Evolutionary conservation across 2,329 filamentous ascomycete genomes (phyloP).

Genomic region (Diplodia mutila): DNA sequence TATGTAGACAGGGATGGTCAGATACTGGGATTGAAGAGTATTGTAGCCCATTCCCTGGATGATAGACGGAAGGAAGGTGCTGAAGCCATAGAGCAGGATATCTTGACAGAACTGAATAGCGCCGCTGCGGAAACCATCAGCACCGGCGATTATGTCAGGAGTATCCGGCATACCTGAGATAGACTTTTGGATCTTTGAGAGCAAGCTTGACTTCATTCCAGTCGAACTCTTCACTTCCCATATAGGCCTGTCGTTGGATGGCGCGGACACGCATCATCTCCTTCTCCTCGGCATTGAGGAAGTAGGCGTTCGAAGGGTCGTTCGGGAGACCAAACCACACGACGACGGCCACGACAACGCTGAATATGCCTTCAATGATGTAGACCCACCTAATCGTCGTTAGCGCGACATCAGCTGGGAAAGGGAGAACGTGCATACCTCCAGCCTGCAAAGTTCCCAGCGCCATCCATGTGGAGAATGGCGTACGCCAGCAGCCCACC

Average conservation of each 20-base stretch:
- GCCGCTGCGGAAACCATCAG: slow-evolving; percentile 36
- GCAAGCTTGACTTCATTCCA: slow-evolving; percentile 56
- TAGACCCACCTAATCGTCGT: slow-evolving; percentile 26
- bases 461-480: slow-evolving; percentile 51
- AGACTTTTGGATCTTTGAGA: slow-evolving; percentile 56
- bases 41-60: slow-evolving; percentile 57
- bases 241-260: slow-evolving; percentile 51
- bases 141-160: background rate
- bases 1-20: slow-evolving; percentile 62
- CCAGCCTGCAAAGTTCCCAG: slow-evolving; percentile 51
- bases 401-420: background rate
- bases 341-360: slow-evolving; percentile 31
- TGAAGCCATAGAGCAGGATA: slow-evolving; percentile 60
- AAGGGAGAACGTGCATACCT: background rate
- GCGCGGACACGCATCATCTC: slow-evolving; percentile 56
- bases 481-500: slow-evolving; percentile 46
- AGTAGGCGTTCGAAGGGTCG: slow-evolving; percentile 53
- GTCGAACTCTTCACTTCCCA: slow-evolving; percentile 55
- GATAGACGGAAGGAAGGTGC: slow-evolving; percentile 62
- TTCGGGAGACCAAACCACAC: slow-evolving; percentile 56
- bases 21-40: slow-evolving; percentile 56
- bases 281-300: slow-evolving; percentile 54
- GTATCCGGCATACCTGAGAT: slow-evolving; percentile 36
- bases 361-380: slow-evolving; percentile 32
- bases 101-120: slow-evolving; percentile 58